Evolutionary conservation across 257 asterid species (phyloP), one percentile per base, ranked within the genome.

Genomic region (Vinca minor): DNA sequence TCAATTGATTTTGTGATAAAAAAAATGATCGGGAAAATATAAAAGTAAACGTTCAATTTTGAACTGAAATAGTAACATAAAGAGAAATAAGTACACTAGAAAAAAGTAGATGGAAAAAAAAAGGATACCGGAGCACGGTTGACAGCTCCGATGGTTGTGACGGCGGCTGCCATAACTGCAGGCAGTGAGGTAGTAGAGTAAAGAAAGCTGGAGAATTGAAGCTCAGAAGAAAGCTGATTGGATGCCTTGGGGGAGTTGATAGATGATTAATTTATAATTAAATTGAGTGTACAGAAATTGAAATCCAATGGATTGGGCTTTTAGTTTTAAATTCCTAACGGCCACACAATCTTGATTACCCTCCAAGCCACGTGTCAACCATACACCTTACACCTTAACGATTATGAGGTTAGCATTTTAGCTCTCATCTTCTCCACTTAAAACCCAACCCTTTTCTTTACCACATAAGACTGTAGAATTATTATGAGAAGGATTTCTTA

Each of bases 91-190:
- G n/a, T n/a, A n/a, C n/a, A n/a, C n/a, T n/a, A n/a, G n/a, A n/a
- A n/a, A n/a, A n/a, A n/a, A n/a, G n/a, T n/a, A n/a, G n/a, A n/a
- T n/a, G n/a, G n/a, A n/a, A 32, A 20, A 36, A 29, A 23, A 17
- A 52, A 4, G 7, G 31, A 38, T 81, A 83, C 93, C 82, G 81
- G 87, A 0, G 66, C 85, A n/a, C 77, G 83, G 86, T 83, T 81
- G 75, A 88, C 87, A 56, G 88, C 87, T 79, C 90, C 96, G 74
- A 81, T 65, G 57, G 95, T 81, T 6, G 96, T 73, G 83, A 86
- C 69, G 65, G 96, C 81, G 23, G 83, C 76, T 13, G 95, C 87
- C 95, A 88, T 81, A 42, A 67, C 20, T 44, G 69, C 1, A 39
- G 0, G 70, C 26, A 54, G 71, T 13, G 47, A 62, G 5, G 47